A percentile compares a stretch with the other conserved stretches of the same genome.
Evolutionary conservation across 2,329 filamentous ascomycete species (phyloP).

Genomic region (Aspergillus brasiliensis): DNA sequence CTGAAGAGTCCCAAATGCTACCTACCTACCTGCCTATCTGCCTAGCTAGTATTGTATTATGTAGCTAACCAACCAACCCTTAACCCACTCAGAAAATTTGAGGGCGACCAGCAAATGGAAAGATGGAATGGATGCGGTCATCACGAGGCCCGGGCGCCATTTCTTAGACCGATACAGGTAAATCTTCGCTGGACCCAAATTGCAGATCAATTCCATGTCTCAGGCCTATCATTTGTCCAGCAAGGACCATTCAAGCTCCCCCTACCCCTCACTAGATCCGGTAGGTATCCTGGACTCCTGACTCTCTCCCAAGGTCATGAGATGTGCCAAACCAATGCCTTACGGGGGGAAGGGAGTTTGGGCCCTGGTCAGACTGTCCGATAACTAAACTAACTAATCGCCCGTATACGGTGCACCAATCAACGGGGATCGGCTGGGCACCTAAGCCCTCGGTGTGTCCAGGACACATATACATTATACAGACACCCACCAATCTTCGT

Average conservation of each 20-base stretch:
- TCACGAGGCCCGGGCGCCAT: slow-evolving; percentile 8
- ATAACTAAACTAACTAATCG: background rate
- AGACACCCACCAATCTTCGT: too few species aligned
- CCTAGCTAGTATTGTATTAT: too few species aligned
- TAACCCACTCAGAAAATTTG: background rate
- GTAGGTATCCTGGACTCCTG: background rate
- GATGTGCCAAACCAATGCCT: background rate
- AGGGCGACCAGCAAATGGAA: background rate
- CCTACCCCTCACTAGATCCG: background rate
- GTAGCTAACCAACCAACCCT: too few species aligned
- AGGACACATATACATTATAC: too few species aligned
- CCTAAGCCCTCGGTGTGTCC: too few species aligned
- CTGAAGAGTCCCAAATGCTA: background rate
- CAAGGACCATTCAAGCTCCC: background rate
- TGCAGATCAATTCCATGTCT: slow-evolving; percentile 10
- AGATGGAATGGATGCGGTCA: slow-evolving; percentile 2
- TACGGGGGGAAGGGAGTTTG: background rate
- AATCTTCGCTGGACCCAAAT: background rate
- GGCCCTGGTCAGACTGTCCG: background rate
- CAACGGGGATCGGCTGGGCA: background rate
- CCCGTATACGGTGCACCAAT: background rate
- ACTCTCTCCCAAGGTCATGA: background rate
- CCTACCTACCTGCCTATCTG: background rate
- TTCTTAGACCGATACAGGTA: slow-evolving; percentile 4
- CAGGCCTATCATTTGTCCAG: slow-evolving; percentile 2